Conservation (phyloP, 352 stramenopile species). For the Phytopythium montanum region DNA sequence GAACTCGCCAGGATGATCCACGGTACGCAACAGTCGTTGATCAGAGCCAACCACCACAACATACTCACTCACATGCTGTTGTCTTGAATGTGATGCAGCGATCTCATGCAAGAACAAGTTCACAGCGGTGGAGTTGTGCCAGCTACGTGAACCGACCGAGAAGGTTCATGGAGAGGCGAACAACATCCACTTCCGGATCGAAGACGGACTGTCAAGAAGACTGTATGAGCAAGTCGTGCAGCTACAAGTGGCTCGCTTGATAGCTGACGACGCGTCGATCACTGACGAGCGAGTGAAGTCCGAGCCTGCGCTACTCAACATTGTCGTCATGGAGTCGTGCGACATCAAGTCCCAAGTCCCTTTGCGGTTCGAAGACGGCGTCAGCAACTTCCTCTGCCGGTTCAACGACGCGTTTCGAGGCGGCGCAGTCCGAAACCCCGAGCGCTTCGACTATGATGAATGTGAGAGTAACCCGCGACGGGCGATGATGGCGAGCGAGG, state of each 20-base stretch:
- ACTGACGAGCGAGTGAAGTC: constrained; percentile 17
- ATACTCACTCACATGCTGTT: neutral
- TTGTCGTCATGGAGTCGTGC: constrained; percentile 56
- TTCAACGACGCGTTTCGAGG: constrained; percentile 64
- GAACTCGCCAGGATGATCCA: constrained; percentile 61
- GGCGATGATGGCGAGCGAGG: constrained; percentile 21
- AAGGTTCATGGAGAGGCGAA: constrained; percentile 23
- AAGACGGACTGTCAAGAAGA: constrained; percentile 31
- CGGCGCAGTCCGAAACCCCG: constrained; percentile 17
- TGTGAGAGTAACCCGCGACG: constrained; percentile 12
- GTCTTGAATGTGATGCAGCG: constrained; percentile 16
- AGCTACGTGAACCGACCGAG: constrained; percentile 47
- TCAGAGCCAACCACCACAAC: neutral
- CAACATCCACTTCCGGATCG: constrained; percentile 43
- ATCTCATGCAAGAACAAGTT: constrained; percentile 70
- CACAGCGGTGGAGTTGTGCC: constrained; percentile 62
- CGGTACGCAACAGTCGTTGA: constrained; percentile 16
- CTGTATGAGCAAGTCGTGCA: constrained; percentile 31
- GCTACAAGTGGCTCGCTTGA: constrained; percentile 1
- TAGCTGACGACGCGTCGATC: constrained; percentile 4
- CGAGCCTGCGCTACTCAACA: constrained; percentile 24
- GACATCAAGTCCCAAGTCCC: constrained; percentile 34
- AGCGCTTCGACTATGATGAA: constrained; percentile 20
- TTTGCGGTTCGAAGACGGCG: constrained; percentile 32
- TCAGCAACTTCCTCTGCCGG: constrained; percentile 60